Evolutionary conservation across 1,284 basidiomycete genomes (phyloP), one percentile per base, ranked within the genome.

Genomic region (Mycena citricolor): DNA sequence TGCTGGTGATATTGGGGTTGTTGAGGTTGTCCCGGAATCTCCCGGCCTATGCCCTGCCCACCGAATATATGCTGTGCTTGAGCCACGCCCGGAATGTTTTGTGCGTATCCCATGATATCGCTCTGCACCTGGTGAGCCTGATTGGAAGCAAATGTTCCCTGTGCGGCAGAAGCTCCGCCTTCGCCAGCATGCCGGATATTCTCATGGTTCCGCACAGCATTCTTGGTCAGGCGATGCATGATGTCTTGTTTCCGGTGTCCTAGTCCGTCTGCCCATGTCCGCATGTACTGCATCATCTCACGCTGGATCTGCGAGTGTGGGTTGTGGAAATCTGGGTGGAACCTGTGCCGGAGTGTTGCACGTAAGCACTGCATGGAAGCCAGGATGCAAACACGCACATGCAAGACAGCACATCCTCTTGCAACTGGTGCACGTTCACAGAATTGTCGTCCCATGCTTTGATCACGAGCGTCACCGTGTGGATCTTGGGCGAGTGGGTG

Each of bases 281-380:
- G 64, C 76, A 86, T 75, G 52, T 70, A 76, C 45, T 77, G 71
- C 51, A 86, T 59, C 90, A 95, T 94, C 58, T 88, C 79, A 28
- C 75, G 71, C 63, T 94, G 92, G 22, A 94, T 76, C 50, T 77
- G 72, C 1, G 86, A 86, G 55, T 72, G 66, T 11, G 66, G 64
- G 60, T 85, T 74, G 60, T 83, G 79, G 71, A 90, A 94, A 57
- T 90, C 86, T 7, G 90, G 91, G 61, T 94, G 90, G 76, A 94
- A 88, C 22, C 84, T 87, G 24, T 13, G 23, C 17, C 42, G 17
- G 45, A 26, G n/a, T n/a, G n/a, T n/a, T 5, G 25, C 25, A 21
- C 42, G 35, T 19, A 30, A 5, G 42, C 24, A 39, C 17, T 21
- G 17, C 17, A 14, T 13, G 22, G 14, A 38, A 24, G 22, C n/a